These are phyloP conservation scores for Naganishia kalamii DNA, from an alignment of 768 basidiomycete genomes.

Conservation along the genomic window DNA sequence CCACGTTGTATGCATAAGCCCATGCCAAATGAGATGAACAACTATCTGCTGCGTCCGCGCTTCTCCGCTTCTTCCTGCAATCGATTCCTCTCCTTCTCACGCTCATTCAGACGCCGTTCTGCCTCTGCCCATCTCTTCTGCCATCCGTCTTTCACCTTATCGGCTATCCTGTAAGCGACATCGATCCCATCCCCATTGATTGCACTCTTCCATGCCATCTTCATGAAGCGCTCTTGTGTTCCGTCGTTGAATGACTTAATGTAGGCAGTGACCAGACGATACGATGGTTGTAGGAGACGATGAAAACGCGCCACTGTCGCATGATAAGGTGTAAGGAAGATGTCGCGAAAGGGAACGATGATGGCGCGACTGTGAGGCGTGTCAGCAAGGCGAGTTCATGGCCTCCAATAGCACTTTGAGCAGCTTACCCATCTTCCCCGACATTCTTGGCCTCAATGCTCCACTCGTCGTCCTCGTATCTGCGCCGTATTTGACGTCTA, in stretches of 20 bases:
- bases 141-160: slow-evolving; percentile 8
- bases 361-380: background rate
- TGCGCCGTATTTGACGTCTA: background rate
- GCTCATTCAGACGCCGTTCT: background rate
- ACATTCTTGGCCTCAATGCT: slow-evolving; percentile 4
- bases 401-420: no score
- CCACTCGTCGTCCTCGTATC: slow-evolving; percentile 13
- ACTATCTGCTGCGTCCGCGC: background rate
- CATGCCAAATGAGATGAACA: background rate
- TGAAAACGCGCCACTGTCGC: slow-evolving; percentile 1
- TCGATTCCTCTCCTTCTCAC: slow-evolving; percentile 12
- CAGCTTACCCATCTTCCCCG: slow-evolving; percentile 5
- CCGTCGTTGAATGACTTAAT: slow-evolving; percentile 10
- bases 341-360: slow-evolving; percentile 11
- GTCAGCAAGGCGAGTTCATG: background rate
- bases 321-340: slow-evolving; percentile 6
- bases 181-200: background rate
- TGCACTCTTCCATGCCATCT: slow-evolving; percentile 7
- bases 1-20: background rate
- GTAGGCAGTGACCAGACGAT: slow-evolving; percentile 9
- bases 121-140: slow-evolving; percentile 13
- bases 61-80: slow-evolving; percentile 1
- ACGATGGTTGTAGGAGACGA: background rate
- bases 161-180: background rate
- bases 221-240: slow-evolving; percentile 5